These are phyloP conservation scores for Yarrowia yakushimensis DNA, from an alignment of 805 yeast genomes.

Conservation along the genomic window DNA sequence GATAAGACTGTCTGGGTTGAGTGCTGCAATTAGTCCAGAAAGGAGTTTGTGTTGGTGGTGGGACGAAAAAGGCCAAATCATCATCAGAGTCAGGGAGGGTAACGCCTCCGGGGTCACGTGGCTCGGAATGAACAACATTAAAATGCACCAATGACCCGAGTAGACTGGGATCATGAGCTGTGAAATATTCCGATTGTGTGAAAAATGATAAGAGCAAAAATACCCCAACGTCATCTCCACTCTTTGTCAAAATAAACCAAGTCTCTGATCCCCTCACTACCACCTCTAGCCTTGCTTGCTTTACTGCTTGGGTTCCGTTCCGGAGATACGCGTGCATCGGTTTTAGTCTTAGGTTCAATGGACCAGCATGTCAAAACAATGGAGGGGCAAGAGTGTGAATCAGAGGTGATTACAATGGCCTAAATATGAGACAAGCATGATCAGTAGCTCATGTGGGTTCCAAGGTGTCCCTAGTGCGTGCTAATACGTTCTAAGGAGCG, in stretches of 20 bases:
- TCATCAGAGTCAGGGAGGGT: conserved; percentile 23
- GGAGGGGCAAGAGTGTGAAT: neutral
- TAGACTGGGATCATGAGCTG: neutral
- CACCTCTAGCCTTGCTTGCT: neutral
- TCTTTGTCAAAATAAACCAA: too few relatives aligned
- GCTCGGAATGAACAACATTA: conserved; percentile 10
- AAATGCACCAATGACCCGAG: neutral
- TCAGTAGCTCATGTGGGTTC: too few relatives aligned
- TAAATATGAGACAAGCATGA: too few relatives aligned
- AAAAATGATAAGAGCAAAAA: too few relatives aligned
- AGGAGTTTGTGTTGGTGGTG: conserved; percentile 25
- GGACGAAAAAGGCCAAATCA: conserved; percentile 26
- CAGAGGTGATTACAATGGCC: too few relatives aligned
- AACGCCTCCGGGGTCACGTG: conserved; percentile 12
- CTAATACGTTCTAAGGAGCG: too few relatives aligned
- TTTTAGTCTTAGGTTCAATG: conserved; percentile 15
- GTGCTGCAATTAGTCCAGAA: conserved; percentile 25
- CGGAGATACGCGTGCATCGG: conserved; percentile 22
- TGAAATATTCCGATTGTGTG: too few relatives aligned
- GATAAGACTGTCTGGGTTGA: conserved; percentile 23
- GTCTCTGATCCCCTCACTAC: too few relatives aligned
- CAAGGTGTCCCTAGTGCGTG: too few relatives aligned
- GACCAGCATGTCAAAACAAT: conserved; percentile 14
- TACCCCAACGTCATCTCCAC: too few relatives aligned
- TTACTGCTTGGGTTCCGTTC: neutral